phyloP scores from a whole-genome alignment of 2,329 filamentous ascomycete genomes.

The Sodiomyces alkalinus region DNA sequence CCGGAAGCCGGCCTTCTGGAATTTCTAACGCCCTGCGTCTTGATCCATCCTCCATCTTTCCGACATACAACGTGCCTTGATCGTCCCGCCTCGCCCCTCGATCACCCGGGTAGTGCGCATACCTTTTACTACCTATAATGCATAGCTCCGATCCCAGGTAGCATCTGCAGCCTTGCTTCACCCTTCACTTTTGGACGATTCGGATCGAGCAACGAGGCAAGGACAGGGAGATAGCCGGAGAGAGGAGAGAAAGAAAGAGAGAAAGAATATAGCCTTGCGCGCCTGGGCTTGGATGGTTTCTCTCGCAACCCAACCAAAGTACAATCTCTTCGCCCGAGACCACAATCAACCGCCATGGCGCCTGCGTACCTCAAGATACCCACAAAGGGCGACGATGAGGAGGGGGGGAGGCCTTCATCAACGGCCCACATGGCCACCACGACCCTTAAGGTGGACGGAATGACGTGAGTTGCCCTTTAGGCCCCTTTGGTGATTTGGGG shows the following conservation, averaged over 20 bases:
- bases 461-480: constrained; percentile 40
- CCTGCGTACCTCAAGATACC: constrained; percentile 33
- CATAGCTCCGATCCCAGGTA: too few relatives aligned
- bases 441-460: constrained; percentile 80
- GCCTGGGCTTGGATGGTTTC: background rate
- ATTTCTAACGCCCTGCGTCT: constrained; percentile 1
- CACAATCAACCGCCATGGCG: constrained; percentile 25
- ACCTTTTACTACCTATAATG: too few relatives aligned
- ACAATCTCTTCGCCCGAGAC: constrained; percentile 1
- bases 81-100: too few relatives aligned
- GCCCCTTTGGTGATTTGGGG: constrained; percentile 2
- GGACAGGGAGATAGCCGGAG: too few relatives aligned
- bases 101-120: too few relatives aligned
- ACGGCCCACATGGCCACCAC: constrained; percentile 66
- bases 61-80: too few relatives aligned
- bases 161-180: too few relatives aligned
- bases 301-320: background rate
- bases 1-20: constrained; percentile 9
- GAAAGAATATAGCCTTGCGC: too few relatives aligned
- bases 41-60: too few relatives aligned
- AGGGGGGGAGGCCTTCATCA: constrained; percentile 13
- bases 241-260: too few relatives aligned
- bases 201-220: too few relatives aligned
- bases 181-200: too few relatives aligned
- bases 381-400: constrained; percentile 20